Evolutionary conservation across 2,329 filamentous ascomycete genomes (phyloP), one percentile per base, ranked within the genome.

Genomic region (Claviceps purpurea): DNA sequence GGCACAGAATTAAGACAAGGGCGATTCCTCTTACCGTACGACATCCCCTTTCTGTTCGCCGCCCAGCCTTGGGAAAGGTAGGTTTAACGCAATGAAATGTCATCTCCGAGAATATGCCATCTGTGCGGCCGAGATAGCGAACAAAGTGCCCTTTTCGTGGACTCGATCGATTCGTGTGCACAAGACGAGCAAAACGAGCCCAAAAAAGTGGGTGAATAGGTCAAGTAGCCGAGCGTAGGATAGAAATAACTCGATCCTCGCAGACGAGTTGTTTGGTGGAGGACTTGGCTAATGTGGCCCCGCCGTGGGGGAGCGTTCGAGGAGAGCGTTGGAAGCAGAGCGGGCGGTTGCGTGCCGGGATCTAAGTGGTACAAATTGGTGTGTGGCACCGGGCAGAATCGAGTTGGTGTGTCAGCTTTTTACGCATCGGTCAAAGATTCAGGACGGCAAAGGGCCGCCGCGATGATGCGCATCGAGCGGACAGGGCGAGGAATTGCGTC

Each of bases 141-240:
- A 5, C 4, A 37, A 30, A 47, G 44, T 7, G 13, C 16, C 24
- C 4, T 5, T 42, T 50, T 38, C 48, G 45, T 46, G 40, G 22
- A 38, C 42, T 34, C 49, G 37, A 51, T 62, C 45, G 68, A 71
- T 66, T 69, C 71, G 66, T 56, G 68, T 56, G 52, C 44, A 49
- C 52, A 48, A 43, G 66, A 65, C 70, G 81, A 80, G 69, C 70
- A 72, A 61, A 82, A 82, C 61, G 75, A 87, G 82, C 78, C 78
- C 74, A 82, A 81, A 73, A 76, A 85, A 68, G 72, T 68, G 63
- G 68, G 66, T 64, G 59, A 69, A 70, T 65, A n/a, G 37, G 34
- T 6, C 18, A 41, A 41, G 4, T 24, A 37, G 39, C 10, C 22
- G 37, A 18, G n/a, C n/a, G 38, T 30, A 26, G 30, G 47, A 41